These are phyloP conservation scores for Brettanomyces bruxellensis DNA, from an alignment of 805 yeast species.

Conservation along the genomic window DNA sequence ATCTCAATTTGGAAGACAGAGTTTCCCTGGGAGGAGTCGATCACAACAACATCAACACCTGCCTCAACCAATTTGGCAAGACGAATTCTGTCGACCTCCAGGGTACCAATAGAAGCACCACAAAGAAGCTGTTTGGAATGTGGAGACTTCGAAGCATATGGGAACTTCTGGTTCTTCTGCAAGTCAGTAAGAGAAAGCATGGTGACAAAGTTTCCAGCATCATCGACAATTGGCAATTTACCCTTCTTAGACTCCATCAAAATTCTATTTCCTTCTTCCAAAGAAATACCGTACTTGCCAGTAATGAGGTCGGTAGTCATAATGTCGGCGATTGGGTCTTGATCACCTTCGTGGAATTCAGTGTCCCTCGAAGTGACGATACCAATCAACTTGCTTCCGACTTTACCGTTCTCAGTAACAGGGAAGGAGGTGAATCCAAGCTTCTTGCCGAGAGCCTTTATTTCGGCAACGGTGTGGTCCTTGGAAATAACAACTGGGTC, in stretches of 20 bases:
- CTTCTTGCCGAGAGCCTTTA: constrained; percentile 55
- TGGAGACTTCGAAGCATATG: constrained; percentile 89
- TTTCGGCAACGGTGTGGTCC: constrained; percentile 67
- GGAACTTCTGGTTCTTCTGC: constrained; percentile 90
- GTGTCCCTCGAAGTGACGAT: constrained; percentile 95
- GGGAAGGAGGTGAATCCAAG: constrained; percentile 98
- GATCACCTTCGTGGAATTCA: constrained; percentile 79
- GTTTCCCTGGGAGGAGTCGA: constrained; percentile 97
- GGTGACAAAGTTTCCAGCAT: constrained; percentile 65
- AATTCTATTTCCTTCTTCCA: constrained; percentile 82
- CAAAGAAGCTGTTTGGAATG: constrained; percentile 91
- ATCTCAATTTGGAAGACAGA: constrained; percentile 89
- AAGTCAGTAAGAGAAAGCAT: constrained; percentile 92
- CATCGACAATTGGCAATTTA: constrained; percentile 89
- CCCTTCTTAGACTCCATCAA: constrained; percentile 94
- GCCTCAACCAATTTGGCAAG: constrained; percentile 80
- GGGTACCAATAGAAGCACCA: constrained; percentile 98
- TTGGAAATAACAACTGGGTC: constrained; percentile 88
- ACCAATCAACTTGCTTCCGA: constrained; percentile 88
- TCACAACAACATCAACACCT: constrained; percentile 91
- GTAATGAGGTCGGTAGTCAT: constrained; percentile 89
- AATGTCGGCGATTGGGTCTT: constrained; percentile 56
- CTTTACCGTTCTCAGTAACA: constrained; percentile 85
- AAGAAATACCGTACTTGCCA: constrained; percentile 72
- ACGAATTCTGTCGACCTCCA: constrained; percentile 82